Evolutionary conservation across 2,329 filamentous ascomycete genomes (phyloP), one percentile per base, ranked within the genome.

Genomic region (Paramyrothecium sp.): DNA sequence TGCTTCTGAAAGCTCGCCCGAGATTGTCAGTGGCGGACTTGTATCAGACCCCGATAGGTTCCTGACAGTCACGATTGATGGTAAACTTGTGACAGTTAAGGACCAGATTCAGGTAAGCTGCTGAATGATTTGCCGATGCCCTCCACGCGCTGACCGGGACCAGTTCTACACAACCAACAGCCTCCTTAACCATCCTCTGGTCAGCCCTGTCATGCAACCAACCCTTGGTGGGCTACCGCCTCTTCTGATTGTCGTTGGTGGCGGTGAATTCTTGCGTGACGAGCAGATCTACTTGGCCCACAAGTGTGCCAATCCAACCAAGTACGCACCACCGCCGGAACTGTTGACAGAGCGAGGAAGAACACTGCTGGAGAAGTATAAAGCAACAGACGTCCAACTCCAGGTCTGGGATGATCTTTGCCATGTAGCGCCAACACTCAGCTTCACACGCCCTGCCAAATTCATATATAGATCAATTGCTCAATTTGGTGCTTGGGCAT

Each of bases 391-490:
- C 65, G 94, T 98, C 0, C 92, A 97, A 69, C 81, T 99, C 2
- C 95, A 98, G 70, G 89, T 98, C 2, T 98, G 94, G 93, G 94
- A 98, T 57, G 90, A 97, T 65, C 78, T 98, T 3, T 98, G 95
- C 67, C 94, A 98, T 69, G 93, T 96, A 7, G 88, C 89, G 0
- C 91, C 94, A 1, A 97, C 93, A 0, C 81, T 98, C n/a, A 96
- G 91, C 66, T 98, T 97, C 71, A 98, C 94, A 0, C 84, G 89
- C n/a, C 95, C 95, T 1, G 95, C 94, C 50, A 98, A 98, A 71
- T 90, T 90, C 75, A 97, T 98, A 92, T 98, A 92, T 71, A 85
- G 94, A 51, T 91, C 91, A 1, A 87, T 97, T 54, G 90, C 95
- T 0, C 94, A 97, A 64, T 98, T 99, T 67, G 90, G 92, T 2